Evolutionary conservation across 176 grass and related monocot genomes (phyloP).

Genomic region (Ensete ventricosum): DNA sequence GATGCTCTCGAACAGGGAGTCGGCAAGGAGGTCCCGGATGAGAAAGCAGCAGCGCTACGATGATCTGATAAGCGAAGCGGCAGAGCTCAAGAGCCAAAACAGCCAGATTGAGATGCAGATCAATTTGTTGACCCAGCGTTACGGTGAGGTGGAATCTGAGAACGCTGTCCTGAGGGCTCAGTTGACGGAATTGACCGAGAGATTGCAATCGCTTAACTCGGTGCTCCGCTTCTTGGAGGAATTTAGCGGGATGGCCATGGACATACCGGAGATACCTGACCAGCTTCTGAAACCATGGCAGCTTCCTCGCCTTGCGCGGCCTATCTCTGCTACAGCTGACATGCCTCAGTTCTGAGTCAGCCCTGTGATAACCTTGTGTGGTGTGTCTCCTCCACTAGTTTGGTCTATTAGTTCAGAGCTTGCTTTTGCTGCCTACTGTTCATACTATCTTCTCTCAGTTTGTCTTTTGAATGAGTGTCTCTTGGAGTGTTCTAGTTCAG

Average conservation of each 20-base stretch:
- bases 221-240: slow-evolving; percentile 2
- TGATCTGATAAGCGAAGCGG: not conserved
- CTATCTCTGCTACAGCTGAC: not conserved
- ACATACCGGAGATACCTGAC: slow-evolving; percentile 4
- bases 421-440: not conserved
- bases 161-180: slow-evolving; percentile 7
- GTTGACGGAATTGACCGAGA: not conserved
- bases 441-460: too few species aligned
- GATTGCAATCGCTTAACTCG: not conserved
- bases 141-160: not conserved
- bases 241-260: not conserved
- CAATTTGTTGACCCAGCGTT: slow-evolving; percentile 2
- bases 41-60: slow-evolving; percentile 5
- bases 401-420: not conserved
- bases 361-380: not conserved
- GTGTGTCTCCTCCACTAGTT: not conserved
- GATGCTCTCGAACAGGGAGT: slow-evolving; percentile 18
- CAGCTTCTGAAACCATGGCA: not conserved
- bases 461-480: too few species aligned
- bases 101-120: not conserved
- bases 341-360: slow-evolving; percentile 2
- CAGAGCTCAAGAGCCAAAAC: slow-evolving; percentile 1
- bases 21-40: slow-evolving; percentile 11
- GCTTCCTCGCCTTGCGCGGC: not conserved
- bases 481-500: too few species aligned